Evolutionary conservation across 176 grass and related monocot genomes (phyloP).

Genomic region (Carex littledalei): DNA sequence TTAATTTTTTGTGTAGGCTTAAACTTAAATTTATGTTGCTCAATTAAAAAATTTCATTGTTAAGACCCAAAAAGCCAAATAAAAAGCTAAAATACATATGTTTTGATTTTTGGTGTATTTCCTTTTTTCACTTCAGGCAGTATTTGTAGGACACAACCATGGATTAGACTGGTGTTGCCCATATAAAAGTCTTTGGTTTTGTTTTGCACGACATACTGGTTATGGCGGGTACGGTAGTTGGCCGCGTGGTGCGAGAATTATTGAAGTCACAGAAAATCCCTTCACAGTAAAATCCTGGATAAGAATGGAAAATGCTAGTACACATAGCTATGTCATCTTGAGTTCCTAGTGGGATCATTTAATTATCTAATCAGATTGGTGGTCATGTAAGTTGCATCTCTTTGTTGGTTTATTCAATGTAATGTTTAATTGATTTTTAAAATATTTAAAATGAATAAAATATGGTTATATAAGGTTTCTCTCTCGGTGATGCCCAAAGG

Average conservation of each 20-base stretch:
- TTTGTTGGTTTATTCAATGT: background rate
- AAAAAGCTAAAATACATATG: background rate
- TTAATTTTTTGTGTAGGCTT: too few relatives aligned
- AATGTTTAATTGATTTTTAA: background rate
- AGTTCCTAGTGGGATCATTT: constrained; percentile 21
- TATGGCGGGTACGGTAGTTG: constrained; percentile 69
- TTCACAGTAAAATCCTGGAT: constrained; percentile 58
- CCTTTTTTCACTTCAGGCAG: constrained; percentile 27
- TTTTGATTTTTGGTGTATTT: background rate
- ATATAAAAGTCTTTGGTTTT: constrained; percentile 59
- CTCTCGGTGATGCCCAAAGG: background rate
- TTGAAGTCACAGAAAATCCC: constrained; percentile 35
- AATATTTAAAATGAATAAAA: background rate
- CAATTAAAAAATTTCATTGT: background rate
- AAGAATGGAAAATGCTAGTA: constrained; percentile 65
- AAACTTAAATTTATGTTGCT: background rate
- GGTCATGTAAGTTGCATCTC: background rate
- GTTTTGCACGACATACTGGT: constrained; percentile 75
- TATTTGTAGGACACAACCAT: constrained; percentile 92
- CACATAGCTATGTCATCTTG: constrained; percentile 50
- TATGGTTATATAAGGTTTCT: background rate
- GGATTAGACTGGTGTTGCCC: constrained; percentile 93
- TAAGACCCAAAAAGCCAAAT: background rate
- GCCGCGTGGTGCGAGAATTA: constrained; percentile 64
- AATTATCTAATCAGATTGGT: background rate